phyloP scores from a whole-genome alignment of 75 land plant genomes.

The Pseudotsuga menziesii region DNA sequence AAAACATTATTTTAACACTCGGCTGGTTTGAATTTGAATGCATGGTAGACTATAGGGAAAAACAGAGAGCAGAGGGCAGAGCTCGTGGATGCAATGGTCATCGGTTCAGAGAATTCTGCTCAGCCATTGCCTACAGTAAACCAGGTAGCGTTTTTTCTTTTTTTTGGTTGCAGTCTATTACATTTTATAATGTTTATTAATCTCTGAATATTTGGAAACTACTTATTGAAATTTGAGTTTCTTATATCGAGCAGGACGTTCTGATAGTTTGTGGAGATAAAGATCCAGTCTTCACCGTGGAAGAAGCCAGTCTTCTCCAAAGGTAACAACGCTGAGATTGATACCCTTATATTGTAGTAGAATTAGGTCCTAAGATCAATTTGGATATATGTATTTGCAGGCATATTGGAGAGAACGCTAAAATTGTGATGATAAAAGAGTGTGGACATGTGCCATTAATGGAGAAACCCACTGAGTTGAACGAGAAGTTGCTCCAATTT shows the following conservation, averaged over 20 bases:
- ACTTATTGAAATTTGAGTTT: background rate
- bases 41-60: background rate
- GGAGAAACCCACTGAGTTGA: constrained; percentile 14
- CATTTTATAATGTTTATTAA: no score
- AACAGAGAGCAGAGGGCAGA: background rate
- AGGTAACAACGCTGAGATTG: no score
- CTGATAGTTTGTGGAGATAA: background rate
- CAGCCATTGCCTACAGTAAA: background rate
- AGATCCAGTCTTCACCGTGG: no score
- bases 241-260: background rate
- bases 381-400: constrained; percentile 6
- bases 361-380: no score
- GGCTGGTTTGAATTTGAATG: background rate
- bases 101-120: background rate
- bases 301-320: no score
- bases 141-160: background rate
- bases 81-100: background rate
- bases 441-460: constrained; percentile 17
- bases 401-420: constrained; percentile 16
- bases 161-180: background rate
- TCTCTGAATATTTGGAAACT: background rate
- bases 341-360: no score
- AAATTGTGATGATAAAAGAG: constrained; percentile 17
- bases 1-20: background rate
- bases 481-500: background rate